phyloP scores from a whole-genome alignment of 306 rosid genomes.

The Rosa multiflora region DNA sequence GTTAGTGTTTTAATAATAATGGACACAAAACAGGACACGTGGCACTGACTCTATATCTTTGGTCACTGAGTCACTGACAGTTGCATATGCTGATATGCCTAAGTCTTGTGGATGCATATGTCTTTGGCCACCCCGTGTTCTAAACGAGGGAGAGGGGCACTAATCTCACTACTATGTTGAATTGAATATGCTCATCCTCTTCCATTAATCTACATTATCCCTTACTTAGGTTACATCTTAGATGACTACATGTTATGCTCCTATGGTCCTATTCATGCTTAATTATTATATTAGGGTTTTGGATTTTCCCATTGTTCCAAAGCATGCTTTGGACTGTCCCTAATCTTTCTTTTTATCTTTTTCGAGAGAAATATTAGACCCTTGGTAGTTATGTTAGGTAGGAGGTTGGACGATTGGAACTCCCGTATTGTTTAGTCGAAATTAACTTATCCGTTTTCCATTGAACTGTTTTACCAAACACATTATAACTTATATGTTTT shows the following conservation, averaged over 20 bases:
- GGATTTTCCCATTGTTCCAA: slow-evolving; percentile 14
- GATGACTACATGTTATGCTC: background rate
- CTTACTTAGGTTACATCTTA: slow-evolving; percentile 60
- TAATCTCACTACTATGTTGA: background rate
- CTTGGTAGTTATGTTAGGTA: slow-evolving; percentile 16
- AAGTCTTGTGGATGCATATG: slow-evolving; percentile 4
- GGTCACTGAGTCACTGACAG: slow-evolving; percentile 19
- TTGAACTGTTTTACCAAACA: background rate
- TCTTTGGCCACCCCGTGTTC: slow-evolving; percentile 15
- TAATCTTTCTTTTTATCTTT: slow-evolving; percentile 3
- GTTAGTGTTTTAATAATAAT: slow-evolving; percentile 10
- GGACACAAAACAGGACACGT: slow-evolving; percentile 8
- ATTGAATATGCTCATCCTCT: slow-evolving; percentile 36
- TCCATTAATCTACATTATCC: slow-evolving; percentile 59
- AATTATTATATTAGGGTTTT: background rate
- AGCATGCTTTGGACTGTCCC: slow-evolving; percentile 8
- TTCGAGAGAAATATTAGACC: background rate
- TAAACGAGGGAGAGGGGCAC: background rate
- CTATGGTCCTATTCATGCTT: slow-evolving; percentile 1
- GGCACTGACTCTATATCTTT: slow-evolving; percentile 19
- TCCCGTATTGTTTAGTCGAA: background rate
- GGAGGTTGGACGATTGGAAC: background rate
- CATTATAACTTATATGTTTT: too few relatives aligned
- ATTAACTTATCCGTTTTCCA: background rate
- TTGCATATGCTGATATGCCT: slow-evolving; percentile 18